These are phyloP conservation scores for Smittium culicis DNA, from an alignment of 371 early-diverging fungal species.

Conservation along the genomic window DNA sequence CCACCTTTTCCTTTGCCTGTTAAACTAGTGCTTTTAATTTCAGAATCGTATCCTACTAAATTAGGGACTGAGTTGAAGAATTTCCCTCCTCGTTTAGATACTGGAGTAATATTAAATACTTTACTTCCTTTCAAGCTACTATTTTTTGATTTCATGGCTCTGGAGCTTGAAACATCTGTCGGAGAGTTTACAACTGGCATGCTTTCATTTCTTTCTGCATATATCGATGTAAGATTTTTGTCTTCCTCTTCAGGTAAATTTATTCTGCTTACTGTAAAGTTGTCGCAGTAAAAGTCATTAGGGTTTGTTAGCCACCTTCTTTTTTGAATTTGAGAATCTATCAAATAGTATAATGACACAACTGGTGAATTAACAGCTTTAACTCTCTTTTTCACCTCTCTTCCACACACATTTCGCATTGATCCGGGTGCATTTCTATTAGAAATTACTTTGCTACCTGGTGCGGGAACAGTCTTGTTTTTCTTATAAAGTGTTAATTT, in stretches of 20 bases:
- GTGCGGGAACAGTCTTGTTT: neutral
- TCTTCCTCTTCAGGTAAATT: neutral
- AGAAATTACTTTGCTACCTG: neutral
- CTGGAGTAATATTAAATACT: no score
- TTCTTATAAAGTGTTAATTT: neutral
- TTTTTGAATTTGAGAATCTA: slow-evolving; percentile 28
- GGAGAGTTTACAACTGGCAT: no score
- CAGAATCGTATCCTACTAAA: slow-evolving; percentile 4
- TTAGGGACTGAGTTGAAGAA: slow-evolving; percentile 1
- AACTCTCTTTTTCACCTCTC: slow-evolving; percentile 10
- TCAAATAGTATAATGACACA: slow-evolving; percentile 28
- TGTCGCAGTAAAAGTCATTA: slow-evolving; percentile 1
- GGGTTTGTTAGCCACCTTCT: slow-evolving; percentile 25
- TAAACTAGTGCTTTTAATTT: neutral
- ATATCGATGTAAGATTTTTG: neutral
- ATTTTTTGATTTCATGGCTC: no score
- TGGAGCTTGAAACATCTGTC: no score
- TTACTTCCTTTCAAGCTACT: no score
- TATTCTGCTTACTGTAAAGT: neutral
- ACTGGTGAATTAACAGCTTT: slow-evolving; percentile 29
- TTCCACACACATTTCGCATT: slow-evolving; percentile 1
- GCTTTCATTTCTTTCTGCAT: no score
- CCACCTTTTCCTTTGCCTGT: neutral
- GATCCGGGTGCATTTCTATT: neutral
- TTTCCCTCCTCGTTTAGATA: no score